Conservation (phyloP, 306 rosid species). For the Gastrolobium villosum region DNA sequence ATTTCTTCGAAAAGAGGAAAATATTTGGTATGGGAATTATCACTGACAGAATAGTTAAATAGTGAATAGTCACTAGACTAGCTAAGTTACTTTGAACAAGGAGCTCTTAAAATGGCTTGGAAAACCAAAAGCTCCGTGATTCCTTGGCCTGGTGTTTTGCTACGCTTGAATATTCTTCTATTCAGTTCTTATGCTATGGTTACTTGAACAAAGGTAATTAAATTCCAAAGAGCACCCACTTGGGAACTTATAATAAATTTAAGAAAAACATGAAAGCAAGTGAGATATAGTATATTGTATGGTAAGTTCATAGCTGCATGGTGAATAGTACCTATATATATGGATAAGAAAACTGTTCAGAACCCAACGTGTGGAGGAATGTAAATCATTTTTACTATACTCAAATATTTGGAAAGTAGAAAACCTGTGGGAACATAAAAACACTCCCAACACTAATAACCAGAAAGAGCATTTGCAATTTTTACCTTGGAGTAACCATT, state of each 20-base stretch:
- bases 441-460: background rate
- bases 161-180: slow-evolving; percentile 50
- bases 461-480: background rate
- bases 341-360: background rate
- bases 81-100: slow-evolving; percentile 51
- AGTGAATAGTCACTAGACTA: slow-evolving; percentile 67
- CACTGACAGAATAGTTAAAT: slow-evolving; percentile 64
- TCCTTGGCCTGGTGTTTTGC: slow-evolving; percentile 53
- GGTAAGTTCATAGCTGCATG: slow-evolving; percentile 32
- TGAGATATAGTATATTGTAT: background rate
- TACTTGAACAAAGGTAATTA: slow-evolving; percentile 50
- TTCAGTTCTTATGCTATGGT: slow-evolving; percentile 44
- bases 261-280: slow-evolving; percentile 33
- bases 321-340: slow-evolving; percentile 7
- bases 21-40: slow-evolving; percentile 51
- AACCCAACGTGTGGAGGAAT: slow-evolving; percentile 40
- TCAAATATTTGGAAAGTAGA: slow-evolving; percentile 38
- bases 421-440: slow-evolving; percentile 13
- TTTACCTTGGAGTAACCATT: slow-evolving; percentile 97
- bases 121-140: slow-evolving; percentile 62
- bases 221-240: slow-evolving; percentile 46
- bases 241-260: slow-evolving; percentile 43
- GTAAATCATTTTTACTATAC: slow-evolving; percentile 47
- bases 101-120: slow-evolving; percentile 59
- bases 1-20: slow-evolving; percentile 47